These are phyloP conservation scores for Prunus padus DNA, from an alignment of 306 rosid genomes.

Conservation along the genomic window DNA sequence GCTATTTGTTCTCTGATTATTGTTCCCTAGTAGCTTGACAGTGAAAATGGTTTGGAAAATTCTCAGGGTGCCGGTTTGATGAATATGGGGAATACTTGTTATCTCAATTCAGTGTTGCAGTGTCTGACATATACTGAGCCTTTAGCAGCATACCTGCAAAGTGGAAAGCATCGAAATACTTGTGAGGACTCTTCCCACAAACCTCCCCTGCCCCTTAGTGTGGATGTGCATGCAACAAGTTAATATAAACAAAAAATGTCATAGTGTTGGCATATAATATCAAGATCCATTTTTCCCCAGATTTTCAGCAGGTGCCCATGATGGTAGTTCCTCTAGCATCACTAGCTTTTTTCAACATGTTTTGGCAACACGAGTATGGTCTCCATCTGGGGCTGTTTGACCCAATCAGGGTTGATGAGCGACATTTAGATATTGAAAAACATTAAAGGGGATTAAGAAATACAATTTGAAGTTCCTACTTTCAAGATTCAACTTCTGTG, in stretches of 20 bases:
- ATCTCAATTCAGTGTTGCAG: conserved; percentile 90
- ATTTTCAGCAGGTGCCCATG: neutral
- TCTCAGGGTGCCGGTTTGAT: conserved; percentile 93
- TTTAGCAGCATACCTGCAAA: conserved; percentile 90
- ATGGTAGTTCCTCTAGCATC: neutral
- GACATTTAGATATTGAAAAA: neutral
- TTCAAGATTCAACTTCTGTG: neutral
- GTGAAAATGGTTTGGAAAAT: conserved; percentile 4
- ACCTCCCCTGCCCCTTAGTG: neutral
- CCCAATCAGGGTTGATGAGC: neutral
- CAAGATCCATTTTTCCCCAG: neutral
- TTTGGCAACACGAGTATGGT: neutral
- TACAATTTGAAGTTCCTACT: neutral
- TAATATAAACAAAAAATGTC: neutral
- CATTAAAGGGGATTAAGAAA: neutral
- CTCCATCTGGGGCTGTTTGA: neutral
- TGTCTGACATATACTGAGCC: conserved; percentile 96
- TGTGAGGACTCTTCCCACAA: conserved; percentile 45
- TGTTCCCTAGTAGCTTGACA: neutral
- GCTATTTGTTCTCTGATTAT: neutral
- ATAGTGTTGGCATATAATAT: neutral
- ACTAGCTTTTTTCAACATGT: too few species aligned
- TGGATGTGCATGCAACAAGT: neutral
- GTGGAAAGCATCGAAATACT: conserved; percentile 90
- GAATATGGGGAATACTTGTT: conserved; percentile 94